Evolutionary conservation across 331 rosid species (phyloP).

Genomic region (Phaseolus coccineus): DNA sequence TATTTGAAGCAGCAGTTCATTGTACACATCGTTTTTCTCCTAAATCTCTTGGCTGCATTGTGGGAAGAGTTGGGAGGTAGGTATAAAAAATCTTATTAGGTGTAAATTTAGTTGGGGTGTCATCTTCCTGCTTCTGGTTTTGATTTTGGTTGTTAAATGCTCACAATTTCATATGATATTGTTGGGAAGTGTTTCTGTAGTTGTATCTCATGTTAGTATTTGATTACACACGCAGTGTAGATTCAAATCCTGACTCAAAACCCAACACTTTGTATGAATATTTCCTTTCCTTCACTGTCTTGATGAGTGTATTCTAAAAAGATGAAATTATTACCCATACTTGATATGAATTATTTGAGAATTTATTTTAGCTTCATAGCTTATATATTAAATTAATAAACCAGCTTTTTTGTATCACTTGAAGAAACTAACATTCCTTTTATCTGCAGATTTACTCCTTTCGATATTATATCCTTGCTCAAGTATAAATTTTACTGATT

Average conservation of each 20-base stretch:
- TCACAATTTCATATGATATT: constrained; percentile 10
- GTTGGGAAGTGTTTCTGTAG: neutral
- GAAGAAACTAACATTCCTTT: neutral
- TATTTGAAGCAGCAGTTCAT: constrained; percentile 73
- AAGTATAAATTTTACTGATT: neutral
- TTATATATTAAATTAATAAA: constrained; percentile 8
- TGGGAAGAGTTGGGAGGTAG: constrained; percentile 97
- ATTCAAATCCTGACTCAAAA: neutral
- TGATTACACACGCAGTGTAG: neutral
- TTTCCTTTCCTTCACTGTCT: constrained; percentile 1
- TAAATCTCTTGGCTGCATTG: constrained; percentile 86
- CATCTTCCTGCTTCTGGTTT: constrained; percentile 28
- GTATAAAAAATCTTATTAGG: constrained; percentile 53
- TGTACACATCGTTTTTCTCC: constrained; percentile 80
- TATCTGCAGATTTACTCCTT: neutral
- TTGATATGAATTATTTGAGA: neutral
- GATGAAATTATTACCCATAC: constrained; percentile 14
- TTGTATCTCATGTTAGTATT: constrained; percentile 3
- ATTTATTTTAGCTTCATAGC: constrained; percentile 1
- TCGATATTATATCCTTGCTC: neutral
- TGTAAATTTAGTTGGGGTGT: constrained; percentile 25
- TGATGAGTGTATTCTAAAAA: neutral
- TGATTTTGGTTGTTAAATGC: constrained; percentile 26
- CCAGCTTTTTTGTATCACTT: constrained; percentile 1
- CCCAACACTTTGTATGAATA: neutral